Conservation (phyloP, 176 grass and related monocot species). For the Tillandsia leiboldiana region DNA sequence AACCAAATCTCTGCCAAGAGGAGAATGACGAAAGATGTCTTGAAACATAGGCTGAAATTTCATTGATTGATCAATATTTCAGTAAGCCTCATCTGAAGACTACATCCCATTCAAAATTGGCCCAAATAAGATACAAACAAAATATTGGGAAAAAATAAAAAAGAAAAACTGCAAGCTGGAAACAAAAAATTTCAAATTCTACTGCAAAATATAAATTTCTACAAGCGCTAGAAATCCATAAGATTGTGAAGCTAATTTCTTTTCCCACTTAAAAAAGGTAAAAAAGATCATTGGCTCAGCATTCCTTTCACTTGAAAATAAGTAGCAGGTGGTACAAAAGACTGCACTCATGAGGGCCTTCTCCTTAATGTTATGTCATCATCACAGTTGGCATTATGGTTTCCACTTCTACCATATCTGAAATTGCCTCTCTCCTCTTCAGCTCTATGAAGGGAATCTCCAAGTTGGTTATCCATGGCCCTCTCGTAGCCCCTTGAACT, state of each 20-base stretch:
- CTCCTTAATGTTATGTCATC: conserved; percentile 17
- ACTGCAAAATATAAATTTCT: conserved; percentile 51
- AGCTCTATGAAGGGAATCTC: conserved; percentile 27
- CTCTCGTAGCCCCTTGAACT: conserved; percentile 43
- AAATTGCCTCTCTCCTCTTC: conserved; percentile 31
- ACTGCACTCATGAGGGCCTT: conserved; percentile 25
- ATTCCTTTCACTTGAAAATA: conserved; percentile 18
- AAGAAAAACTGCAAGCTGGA: conserved; percentile 22
- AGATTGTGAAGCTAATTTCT: conserved; percentile 44
- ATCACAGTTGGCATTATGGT: conserved; percentile 15
- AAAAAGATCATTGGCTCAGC: conserved; percentile 27
- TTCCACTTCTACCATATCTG: conserved; percentile 17
- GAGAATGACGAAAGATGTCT: neutral
- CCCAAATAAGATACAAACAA: conserved; percentile 10
- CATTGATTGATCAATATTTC: conserved; percentile 49
- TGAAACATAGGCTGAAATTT: conserved; percentile 25
- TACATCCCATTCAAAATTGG: conserved; percentile 36
- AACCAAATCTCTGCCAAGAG: neutral
- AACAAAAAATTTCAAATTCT: conserved; percentile 26
- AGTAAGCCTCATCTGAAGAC: conserved; percentile 32
- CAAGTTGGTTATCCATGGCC: conserved; percentile 31
- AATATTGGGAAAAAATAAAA: conserved; percentile 26
- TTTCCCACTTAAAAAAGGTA: conserved; percentile 4
- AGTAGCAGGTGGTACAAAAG: conserved; percentile 15
- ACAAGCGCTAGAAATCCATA: conserved; percentile 33